These are phyloP conservation scores for Sporopachydermia quercuum DNA, from an alignment of 805 yeast species.

Conservation along the genomic window DNA sequence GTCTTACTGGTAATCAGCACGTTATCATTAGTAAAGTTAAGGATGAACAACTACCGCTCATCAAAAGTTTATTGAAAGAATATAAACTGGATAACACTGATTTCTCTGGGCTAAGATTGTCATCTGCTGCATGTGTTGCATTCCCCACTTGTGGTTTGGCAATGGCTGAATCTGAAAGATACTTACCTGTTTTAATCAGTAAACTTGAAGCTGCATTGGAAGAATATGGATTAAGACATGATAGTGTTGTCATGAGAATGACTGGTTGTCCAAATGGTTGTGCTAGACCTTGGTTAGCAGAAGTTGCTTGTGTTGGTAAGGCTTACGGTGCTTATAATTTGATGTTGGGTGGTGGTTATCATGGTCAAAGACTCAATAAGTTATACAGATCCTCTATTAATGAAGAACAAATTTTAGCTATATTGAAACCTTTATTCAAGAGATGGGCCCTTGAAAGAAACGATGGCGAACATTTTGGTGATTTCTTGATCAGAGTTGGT, in stretches of 20 bases:
- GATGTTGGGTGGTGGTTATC: conserved; percentile 91
- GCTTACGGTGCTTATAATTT: conserved; percentile 88
- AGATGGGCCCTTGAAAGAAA: conserved; percentile 86
- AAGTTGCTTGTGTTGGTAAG: conserved; percentile 89
- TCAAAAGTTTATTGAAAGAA: conserved; percentile 51
- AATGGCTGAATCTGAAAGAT: conserved; percentile 96
- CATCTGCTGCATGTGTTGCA: conserved; percentile 95
- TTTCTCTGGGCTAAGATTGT: conserved; percentile 70
- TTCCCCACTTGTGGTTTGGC: conserved; percentile 98
- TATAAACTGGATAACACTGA: conserved; percentile 75
- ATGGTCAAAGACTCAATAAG: conserved; percentile 86
- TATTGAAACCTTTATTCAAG: conserved; percentile 75
- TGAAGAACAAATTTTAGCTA: conserved; percentile 74
- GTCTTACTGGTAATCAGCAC: conserved; percentile 95
- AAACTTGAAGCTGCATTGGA: conserved; percentile 80
- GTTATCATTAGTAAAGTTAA: conserved; percentile 58
- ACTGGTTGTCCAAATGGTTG: conserved; percentile 99
- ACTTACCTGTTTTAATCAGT: conserved; percentile 65
- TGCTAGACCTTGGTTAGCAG: conserved; percentile 97
- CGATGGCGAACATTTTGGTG: conserved; percentile 93
- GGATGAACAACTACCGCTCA: conserved; percentile 46
- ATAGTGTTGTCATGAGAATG: conserved; percentile 93
- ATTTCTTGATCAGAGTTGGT: conserved; percentile 77
- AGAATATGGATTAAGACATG: conserved; percentile 87
- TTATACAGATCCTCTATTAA: conserved; percentile 75